phyloP scores from a whole-genome alignment of 179 eudicot genomes.

The Gypsophila paniculata region DNA sequence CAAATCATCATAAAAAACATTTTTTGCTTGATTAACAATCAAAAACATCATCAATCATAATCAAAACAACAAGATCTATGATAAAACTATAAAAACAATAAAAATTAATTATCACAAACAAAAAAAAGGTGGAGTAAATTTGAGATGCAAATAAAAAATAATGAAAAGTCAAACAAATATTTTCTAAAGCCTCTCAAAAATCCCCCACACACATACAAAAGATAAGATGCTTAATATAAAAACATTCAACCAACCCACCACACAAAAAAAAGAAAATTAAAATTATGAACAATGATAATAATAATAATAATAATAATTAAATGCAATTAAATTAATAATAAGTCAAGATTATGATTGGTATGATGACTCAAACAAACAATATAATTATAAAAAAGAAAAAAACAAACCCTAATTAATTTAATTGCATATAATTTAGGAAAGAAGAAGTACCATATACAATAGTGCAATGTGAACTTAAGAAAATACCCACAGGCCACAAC shows the following conservation, averaged over 20 bases:
- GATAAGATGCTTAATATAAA: constrained; percentile 27
- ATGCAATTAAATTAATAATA: constrained; percentile 16
- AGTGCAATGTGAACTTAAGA: neutral
- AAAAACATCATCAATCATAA: neutral
- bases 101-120: neutral
- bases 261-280: constrained; percentile 13
- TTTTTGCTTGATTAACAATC: neutral
- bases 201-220: constrained; percentile 16
- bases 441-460: constrained; percentile 10
- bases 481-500: neutral
- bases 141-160: constrained; percentile 7
- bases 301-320: too few species aligned
- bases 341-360: neutral
- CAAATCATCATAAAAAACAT: constrained; percentile 13
- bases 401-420: neutral
- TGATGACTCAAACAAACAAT: constrained; percentile 1
- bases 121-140: constrained; percentile 13
- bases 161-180: constrained; percentile 27
- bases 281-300: neutral
- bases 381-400: neutral
- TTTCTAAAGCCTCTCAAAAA: constrained; percentile 27
- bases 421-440: constrained; percentile 14
- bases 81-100: neutral
- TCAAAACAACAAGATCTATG: constrained; percentile 17
- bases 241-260: constrained; percentile 19